Conservation (phyloP, 192 early-diverging fungal species). For the Linderina pennispora region DNA sequence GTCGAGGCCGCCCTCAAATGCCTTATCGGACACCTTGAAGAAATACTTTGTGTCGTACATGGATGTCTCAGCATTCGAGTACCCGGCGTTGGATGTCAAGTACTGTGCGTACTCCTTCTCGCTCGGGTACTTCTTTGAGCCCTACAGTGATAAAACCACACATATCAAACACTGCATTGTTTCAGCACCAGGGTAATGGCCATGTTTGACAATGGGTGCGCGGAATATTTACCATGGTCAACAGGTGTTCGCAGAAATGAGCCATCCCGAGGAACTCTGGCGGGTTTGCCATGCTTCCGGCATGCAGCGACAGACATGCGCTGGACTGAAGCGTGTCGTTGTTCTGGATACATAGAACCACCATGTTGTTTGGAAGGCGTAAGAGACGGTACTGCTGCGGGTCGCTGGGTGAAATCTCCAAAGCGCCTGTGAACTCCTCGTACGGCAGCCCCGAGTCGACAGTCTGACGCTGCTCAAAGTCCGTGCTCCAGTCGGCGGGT, state of each 20-base stretch:
- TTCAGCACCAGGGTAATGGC: neutral
- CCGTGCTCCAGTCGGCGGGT: neutral
- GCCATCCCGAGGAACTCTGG: conserved; percentile 57
- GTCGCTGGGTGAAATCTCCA: conserved; percentile 48
- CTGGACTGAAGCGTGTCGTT: conserved; percentile 46
- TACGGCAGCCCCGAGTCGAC: neutral
- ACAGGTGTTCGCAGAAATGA: conserved; percentile 62
- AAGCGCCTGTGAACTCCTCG: neutral
- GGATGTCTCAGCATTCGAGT: conserved; percentile 8
- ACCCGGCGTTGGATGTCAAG: conserved; percentile 4
- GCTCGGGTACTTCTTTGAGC: conserved; percentile 57
- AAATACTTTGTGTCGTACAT: conserved; percentile 4
- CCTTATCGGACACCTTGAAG: conserved; percentile 4
- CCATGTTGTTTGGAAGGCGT: conserved; percentile 47
- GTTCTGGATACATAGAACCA: conserved; percentile 52
- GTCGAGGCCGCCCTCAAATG: neutral
- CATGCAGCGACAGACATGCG: conserved; percentile 52
- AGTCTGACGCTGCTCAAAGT: neutral
- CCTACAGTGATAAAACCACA: conserved; percentile 5
- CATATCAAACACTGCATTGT: neutral
- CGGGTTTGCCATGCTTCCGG: conserved; percentile 53
- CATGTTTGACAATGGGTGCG: neutral
- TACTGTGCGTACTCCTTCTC: conserved; percentile 52
- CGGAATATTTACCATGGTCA: conserved; percentile 44
- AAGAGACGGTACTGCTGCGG: conserved; percentile 51